Evolutionary conservation across 208 protist genomes (phyloP).

Genomic region (Crithidia mellificae): DNA sequence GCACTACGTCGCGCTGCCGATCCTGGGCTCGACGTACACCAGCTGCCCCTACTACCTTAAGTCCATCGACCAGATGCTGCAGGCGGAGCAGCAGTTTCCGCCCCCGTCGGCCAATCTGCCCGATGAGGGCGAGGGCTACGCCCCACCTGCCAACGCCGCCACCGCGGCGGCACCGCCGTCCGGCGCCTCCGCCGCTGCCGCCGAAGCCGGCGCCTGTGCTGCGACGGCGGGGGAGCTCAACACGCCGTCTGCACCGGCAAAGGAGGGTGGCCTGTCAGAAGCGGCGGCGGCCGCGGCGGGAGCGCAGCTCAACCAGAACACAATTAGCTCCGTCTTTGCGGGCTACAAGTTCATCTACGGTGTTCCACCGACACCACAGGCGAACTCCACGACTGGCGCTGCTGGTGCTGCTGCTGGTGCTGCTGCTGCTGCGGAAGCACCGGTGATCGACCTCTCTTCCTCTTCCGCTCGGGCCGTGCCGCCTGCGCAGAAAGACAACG

Average conservation of each 20-base stretch:
- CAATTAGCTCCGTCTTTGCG: conserved; percentile 35
- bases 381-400: too few species aligned
- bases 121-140: conserved; percentile 26
- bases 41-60: conserved; percentile 57
- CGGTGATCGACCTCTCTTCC: neutral
- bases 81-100: conserved; percentile 40
- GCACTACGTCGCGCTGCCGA: conserved; percentile 51
- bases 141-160: conserved; percentile 6
- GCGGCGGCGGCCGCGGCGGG: neutral
- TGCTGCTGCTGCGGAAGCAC: too few species aligned
- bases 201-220: too few species aligned
- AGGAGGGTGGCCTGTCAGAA: neutral
- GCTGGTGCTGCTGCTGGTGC: too few species aligned
- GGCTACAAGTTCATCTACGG: conserved; percentile 32
- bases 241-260: neutral
- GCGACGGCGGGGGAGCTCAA: too few species aligned
- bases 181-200: neutral
- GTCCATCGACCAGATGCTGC: conserved; percentile 53
- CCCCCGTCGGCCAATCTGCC: conserved; percentile 31
- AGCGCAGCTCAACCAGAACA: conserved; percentile 13
- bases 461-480: neutral
- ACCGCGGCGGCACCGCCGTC: neutral
- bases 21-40: conserved; percentile 50
- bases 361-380: conserved; percentile 11
- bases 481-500: neutral